Evolutionary conservation across 148 eudicot genomes (phyloP).

Genomic region (Arctostaphylos glauca): DNA sequence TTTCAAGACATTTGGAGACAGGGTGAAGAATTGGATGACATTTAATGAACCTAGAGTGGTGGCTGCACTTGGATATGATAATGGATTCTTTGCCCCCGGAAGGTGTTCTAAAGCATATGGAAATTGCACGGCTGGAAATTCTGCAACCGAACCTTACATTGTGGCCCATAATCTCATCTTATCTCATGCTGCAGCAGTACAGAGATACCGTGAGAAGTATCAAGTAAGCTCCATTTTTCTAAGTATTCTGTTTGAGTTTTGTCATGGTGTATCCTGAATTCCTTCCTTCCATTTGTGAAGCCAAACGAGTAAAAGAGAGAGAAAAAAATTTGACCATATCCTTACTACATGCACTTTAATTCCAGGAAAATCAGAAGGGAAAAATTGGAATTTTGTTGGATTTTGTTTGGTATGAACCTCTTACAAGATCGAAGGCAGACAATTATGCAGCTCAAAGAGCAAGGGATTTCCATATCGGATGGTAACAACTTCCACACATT

Average conservation of each 20-base stretch:
- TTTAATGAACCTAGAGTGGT: conserved; percentile 90
- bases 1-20: conserved; percentile 90
- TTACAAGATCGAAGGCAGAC: conserved; percentile 64
- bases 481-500: conserved; percentile 39
- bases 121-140: conserved; percentile 76
- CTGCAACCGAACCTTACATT: conserved; percentile 89
- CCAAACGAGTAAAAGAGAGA: neutral
- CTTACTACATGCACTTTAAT: neutral
- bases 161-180: conserved; percentile 81
- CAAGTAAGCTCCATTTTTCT: conserved; percentile 37
- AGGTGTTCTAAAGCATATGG: conserved; percentile 84
- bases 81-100: conserved; percentile 65
- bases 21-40: conserved; percentile 91
- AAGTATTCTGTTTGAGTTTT: neutral
- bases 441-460: conserved; percentile 92
- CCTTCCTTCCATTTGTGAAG: neutral
- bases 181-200: conserved; percentile 83
- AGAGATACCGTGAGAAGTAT: conserved; percentile 75
- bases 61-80: conserved; percentile 80
- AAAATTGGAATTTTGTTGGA: conserved; percentile 85
- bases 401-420: conserved; percentile 95
- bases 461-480: conserved; percentile 91
- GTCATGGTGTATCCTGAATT: neutral
- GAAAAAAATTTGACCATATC: neutral
- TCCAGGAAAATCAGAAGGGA: conserved; percentile 73